Conservation (phyloP, 2,329 filamentous ascomycete genomes). For the Septoria linicola region DNA sequence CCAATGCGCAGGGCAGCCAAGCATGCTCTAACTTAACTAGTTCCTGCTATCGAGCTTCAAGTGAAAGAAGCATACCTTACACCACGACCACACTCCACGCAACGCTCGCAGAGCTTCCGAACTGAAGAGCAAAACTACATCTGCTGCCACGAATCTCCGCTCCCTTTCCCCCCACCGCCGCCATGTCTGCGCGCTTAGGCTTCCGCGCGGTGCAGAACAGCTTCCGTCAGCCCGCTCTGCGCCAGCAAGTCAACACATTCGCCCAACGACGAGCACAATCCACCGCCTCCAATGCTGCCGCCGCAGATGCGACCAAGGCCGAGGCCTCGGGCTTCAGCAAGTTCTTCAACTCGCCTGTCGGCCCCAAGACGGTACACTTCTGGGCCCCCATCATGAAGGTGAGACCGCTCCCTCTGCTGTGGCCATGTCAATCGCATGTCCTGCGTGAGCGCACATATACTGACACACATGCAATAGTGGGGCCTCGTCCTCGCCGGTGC, state of each 20-base stretch:
- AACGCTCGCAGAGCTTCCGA: too few species aligned
- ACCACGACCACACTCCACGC: too few species aligned
- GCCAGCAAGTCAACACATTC: constrained; percentile 40
- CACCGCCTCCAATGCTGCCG: constrained; percentile 58
- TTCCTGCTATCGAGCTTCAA: too few species aligned
- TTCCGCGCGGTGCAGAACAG: constrained; percentile 56
- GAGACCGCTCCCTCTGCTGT: not conserved
- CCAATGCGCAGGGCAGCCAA: not conserved
- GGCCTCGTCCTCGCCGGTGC: constrained; percentile 86
- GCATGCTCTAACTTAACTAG: too few species aligned
- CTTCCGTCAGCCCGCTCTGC: constrained; percentile 56
- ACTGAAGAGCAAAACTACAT: too few species aligned
- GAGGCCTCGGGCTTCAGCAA: constrained; percentile 60
- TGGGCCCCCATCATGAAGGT: constrained; percentile 96
- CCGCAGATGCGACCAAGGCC: constrained; percentile 35
- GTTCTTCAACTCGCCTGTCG: constrained; percentile 57
- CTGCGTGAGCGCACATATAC: not conserved
- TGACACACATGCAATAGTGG: constrained; percentile 62
- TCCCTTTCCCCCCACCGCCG: not conserved
- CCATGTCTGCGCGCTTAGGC: constrained; percentile 58
- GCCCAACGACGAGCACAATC: constrained; percentile 63
- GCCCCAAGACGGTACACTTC: constrained; percentile 85
- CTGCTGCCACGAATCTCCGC: not conserved
- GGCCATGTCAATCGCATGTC: too few species aligned
- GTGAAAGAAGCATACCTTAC: too few species aligned